A percentile compares a stretch with the other conserved stretches of the same genome.
These are phyloP conservation scores for Aegilops longissima DNA, from an alignment of 176 grass and related monocot species.

Conservation along the genomic window DNA sequence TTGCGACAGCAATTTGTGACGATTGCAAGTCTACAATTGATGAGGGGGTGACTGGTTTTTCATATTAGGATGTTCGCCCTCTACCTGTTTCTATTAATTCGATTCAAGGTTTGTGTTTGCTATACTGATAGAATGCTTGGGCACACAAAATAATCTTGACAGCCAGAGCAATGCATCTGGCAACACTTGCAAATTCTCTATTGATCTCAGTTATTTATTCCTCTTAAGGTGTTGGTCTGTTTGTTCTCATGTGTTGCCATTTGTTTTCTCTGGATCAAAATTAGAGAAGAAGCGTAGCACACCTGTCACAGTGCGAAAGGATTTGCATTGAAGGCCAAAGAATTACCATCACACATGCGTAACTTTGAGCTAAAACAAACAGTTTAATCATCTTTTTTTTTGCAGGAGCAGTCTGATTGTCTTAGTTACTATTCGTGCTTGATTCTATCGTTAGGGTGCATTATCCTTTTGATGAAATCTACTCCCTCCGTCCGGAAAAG, in stretches of 20 bases:
- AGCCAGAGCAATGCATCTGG: conserved; percentile 6
- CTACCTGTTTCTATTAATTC: conserved; percentile 26
- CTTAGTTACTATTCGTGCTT: background rate
- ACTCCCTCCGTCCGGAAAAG: no score
- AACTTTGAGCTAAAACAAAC: background rate
- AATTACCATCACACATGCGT: background rate
- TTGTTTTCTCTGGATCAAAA: background rate
- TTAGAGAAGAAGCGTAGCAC: background rate
- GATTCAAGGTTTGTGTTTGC: conserved; percentile 6
- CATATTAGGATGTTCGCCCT: background rate
- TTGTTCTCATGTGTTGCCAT: background rate
- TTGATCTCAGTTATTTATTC: background rate
- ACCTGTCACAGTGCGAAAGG: background rate
- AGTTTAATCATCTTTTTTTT: background rate
- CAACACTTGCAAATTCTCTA: background rate
- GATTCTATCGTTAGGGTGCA: background rate
- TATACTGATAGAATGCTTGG: background rate
- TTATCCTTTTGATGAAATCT: background rate
- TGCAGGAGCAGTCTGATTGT: background rate
- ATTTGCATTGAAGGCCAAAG: background rate
- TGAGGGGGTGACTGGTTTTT: conserved; percentile 6
- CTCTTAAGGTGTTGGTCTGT: background rate
- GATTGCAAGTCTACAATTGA: background rate
- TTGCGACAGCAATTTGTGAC: background rate
- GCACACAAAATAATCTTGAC: conserved; percentile 32